phyloP scores from a whole-genome alignment of 495 filamentous ascomycete genomes.

The Penicillium roqueforti region DNA sequence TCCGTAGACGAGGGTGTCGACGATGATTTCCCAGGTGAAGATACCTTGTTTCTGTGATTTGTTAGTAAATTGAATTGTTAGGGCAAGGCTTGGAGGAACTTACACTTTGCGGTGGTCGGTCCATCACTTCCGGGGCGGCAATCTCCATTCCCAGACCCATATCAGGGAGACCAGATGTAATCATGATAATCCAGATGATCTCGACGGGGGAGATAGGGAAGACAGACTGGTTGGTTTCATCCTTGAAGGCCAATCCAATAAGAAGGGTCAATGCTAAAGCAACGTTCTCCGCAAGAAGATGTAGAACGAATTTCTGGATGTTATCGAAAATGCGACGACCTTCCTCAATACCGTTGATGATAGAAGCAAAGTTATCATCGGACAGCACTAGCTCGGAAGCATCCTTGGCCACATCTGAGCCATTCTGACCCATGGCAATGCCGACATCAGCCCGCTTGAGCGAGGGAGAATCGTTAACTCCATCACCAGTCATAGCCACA shows the following conservation, averaged over 20 bases:
- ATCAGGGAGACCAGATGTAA: slow-evolving; percentile 67
- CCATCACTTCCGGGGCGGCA: slow-evolving; percentile 63
- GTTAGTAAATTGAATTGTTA: slow-evolving; percentile 24
- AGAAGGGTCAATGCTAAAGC: slow-evolving; percentile 65
- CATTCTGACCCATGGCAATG: slow-evolving; percentile 76
- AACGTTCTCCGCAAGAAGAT: slow-evolving; percentile 69
- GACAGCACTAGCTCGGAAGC: slow-evolving; percentile 77
- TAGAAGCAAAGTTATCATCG: slow-evolving; percentile 82
- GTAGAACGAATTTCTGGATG: slow-evolving; percentile 74
- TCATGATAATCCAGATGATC: slow-evolving; percentile 76
- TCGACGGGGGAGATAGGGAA: slow-evolving; percentile 71
- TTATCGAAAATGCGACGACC: slow-evolving; percentile 72
- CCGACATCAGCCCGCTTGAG: slow-evolving; percentile 79
- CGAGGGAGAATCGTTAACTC: slow-evolving; percentile 82
- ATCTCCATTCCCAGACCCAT: slow-evolving; percentile 72
- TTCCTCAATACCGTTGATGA: slow-evolving; percentile 69
- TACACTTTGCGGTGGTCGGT: slow-evolving; percentile 59
- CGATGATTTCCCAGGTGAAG: slow-evolving; percentile 63
- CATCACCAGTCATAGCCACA: slow-evolving; percentile 86
- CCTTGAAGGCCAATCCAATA: slow-evolving; percentile 69
- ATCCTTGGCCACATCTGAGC: slow-evolving; percentile 83
- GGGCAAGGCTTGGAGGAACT: slow-evolving; percentile 12
- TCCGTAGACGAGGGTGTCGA: slow-evolving; percentile 68
- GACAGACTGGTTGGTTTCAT: slow-evolving; percentile 56
- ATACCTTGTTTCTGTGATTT: slow-evolving; percentile 56